Conservation (phyloP, 805 yeast genomes). For the Yamadazyma nakazawae region DNA sequence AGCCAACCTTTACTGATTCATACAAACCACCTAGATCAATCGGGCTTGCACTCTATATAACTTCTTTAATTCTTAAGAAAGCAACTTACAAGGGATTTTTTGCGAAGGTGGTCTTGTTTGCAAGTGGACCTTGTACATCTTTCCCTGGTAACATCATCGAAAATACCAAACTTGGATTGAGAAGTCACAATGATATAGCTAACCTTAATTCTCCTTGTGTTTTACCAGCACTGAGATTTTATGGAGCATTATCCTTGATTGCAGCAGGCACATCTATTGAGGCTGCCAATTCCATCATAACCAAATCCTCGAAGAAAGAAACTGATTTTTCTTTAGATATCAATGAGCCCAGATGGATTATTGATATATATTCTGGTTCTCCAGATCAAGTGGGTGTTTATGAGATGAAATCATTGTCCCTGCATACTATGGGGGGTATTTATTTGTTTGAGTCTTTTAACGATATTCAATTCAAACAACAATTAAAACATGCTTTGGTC, state of each 20-base stretch:
- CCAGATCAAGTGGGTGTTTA: conserved; percentile 42
- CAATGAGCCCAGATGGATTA: conserved; percentile 23
- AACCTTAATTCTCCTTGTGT: conserved; percentile 27
- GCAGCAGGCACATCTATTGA: conserved; percentile 27
- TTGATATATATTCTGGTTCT: conserved; percentile 35
- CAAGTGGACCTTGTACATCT: conserved; percentile 38
- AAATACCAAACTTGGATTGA: conserved; percentile 14
- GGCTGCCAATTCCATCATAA: conserved; percentile 15
- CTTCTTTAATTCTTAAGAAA: conserved; percentile 20
- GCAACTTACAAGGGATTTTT: conserved; percentile 18
- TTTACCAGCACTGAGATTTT: conserved; percentile 25
- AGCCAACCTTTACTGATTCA: conserved; percentile 23
- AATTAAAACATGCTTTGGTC: not conserved
- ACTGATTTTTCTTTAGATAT: conserved; percentile 19
- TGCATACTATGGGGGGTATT: conserved; percentile 32
- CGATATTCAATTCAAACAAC: conserved; percentile 15
- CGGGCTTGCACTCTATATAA: conserved; percentile 32
- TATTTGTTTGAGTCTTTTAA: conserved; percentile 28
- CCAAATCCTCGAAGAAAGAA: conserved; percentile 18
- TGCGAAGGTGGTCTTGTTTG: conserved; percentile 29
- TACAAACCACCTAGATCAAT: conserved; percentile 33
- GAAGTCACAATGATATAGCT: conserved; percentile 37
- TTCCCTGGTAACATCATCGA: conserved; percentile 34
- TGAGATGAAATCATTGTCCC: conserved; percentile 37
- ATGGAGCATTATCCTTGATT: conserved; percentile 23